Evolutionary conservation across 2,329 filamentous ascomycete genomes (phyloP).

Genomic region (Colletotrichum gloeosporioides): DNA sequence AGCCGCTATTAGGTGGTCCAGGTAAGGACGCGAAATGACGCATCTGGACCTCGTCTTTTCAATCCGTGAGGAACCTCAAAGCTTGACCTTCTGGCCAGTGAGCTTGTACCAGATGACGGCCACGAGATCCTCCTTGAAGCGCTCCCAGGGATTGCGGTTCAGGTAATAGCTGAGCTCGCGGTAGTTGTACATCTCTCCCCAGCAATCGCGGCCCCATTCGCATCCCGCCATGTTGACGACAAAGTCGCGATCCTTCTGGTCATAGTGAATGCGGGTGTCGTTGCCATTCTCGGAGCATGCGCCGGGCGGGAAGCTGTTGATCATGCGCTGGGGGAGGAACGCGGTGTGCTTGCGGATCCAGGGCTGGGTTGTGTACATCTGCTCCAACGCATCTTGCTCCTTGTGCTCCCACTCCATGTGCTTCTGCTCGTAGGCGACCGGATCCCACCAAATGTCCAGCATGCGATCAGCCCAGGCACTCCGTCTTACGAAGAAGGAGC

Average conservation of each 20-base stretch:
- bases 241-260: slow-evolving; percentile 85
- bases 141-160: slow-evolving; percentile 84
- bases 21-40: not conserved
- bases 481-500: slow-evolving; percentile 89
- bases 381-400: slow-evolving; percentile 93
- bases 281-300: slow-evolving; percentile 83
- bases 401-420: slow-evolving; percentile 99
- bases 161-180: slow-evolving; percentile 89
- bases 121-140: slow-evolving; percentile 71
- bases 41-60: not conserved
- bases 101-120: slow-evolving; percentile 68
- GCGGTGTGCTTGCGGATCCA: slow-evolving; percentile 90
- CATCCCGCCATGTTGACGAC: slow-evolving; percentile 98
- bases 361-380: slow-evolving; percentile 88
- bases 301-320: slow-evolving; percentile 92
- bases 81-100: slow-evolving; percentile 65
- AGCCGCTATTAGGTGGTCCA: slow-evolving; percentile 17
- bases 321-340: slow-evolving; percentile 88
- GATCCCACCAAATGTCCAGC: slow-evolving; percentile 98
- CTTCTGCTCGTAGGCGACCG: slow-evolving; percentile 95
- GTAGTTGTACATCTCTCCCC: slow-evolving; percentile 97
- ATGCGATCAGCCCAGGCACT: slow-evolving; percentile 90
- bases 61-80: slow-evolving; percentile 35
- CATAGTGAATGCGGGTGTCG: slow-evolving; percentile 83
- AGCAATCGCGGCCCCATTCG: slow-evolving; percentile 95